phyloP scores from a whole-genome alignment of 2,329 filamentous ascomycete species.

The Alternaria sp. region DNA sequence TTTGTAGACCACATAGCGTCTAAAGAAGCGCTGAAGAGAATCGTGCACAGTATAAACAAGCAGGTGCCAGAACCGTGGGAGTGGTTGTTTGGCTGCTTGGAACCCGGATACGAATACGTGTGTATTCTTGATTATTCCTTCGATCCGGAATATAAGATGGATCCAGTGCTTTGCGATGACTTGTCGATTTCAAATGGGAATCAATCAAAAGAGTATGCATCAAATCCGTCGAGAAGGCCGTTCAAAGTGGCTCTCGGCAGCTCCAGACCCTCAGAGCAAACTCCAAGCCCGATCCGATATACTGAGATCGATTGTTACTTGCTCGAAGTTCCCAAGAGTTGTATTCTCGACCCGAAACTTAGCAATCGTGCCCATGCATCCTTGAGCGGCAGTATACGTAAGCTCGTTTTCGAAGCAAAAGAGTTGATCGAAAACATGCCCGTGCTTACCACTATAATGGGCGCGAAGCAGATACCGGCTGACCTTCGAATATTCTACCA shows the following conservation, averaged over 20 bases:
- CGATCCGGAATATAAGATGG: conserved; percentile 3
- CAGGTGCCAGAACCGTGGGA: conserved; percentile 10
- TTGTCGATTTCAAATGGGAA: not conserved
- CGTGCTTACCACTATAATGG: conserved; percentile 12
- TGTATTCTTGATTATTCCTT: conserved; percentile 15
- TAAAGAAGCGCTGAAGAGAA: not conserved
- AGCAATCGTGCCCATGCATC: not conserved
- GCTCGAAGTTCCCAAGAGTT: conserved; percentile 5
- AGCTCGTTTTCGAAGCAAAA: conserved; percentile 13
- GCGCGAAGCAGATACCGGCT: conserved; percentile 13
- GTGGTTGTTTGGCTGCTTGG: conserved; percentile 16
- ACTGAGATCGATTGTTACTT: conserved; percentile 14
- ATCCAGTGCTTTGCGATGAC: not conserved
- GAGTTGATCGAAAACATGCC: not conserved
- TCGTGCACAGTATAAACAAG: conserved; percentile 13
- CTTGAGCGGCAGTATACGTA: conserved; percentile 1
- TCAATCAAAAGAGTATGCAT: not conserved
- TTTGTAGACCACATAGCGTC: conserved; percentile 10
- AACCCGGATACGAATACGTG: conserved; percentile 19
- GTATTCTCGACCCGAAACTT: not conserved
- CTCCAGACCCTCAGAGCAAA: not conserved
- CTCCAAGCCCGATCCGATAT: not conserved
- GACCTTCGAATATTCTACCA: conserved; percentile 7
- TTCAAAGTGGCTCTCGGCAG: not conserved
- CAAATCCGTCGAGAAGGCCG: not conserved